Base-by-base conservation (phyloP, 1,139 yeast genomes). In the Sugiyamaella xylanicola region DNA sequence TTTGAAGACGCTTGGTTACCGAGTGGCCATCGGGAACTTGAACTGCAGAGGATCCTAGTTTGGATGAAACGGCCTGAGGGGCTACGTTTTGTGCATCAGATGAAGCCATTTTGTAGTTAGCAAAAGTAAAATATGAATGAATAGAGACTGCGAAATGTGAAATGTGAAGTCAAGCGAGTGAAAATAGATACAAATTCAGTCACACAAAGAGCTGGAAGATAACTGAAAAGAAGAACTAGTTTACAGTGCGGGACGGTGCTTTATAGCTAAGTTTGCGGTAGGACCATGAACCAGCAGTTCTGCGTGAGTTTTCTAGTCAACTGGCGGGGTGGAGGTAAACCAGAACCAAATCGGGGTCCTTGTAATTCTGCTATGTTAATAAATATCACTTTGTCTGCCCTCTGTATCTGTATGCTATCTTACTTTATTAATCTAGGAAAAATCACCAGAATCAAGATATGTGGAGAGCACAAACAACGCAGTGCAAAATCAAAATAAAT, bases 1-100 rank as follows among this genome's bases (percentile, higher is more conserved):
- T 76, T 60, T 78, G 82, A 19, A 79, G 70, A 43, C 83, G 70
- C 59, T 77, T 77, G 16, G 80, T 72, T 46, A 77, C 80, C 15
- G 77, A 72, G 57, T 73, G 77, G 49, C 76, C 73, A 50, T 71
- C 75, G 17, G 71, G 73, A 22, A 63, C 66, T 46, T 57, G 56
- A 17, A 42, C 50, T 7, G 53, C 41, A 17, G 54, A 32, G 39
- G 50, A 47, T 29, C 58, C 54, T 25, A 59, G 56, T 49, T 60
- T 60, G 48, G 47, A 51, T 39, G 56, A 37, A n/a, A 48, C 44
- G 22, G 53, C 56, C 17, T 56, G 57, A 32, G 59, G 50, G 16
- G 66, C 62, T 20, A 66, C 59, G 59, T 62, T 63, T 53, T 65
- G 67, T 20, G 65, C 59, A 56, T 62, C 68, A 11, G 55, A 48